phyloP scores from a whole-genome alignment of 257 asterid species.

The Cynanchum wilfordii region DNA sequence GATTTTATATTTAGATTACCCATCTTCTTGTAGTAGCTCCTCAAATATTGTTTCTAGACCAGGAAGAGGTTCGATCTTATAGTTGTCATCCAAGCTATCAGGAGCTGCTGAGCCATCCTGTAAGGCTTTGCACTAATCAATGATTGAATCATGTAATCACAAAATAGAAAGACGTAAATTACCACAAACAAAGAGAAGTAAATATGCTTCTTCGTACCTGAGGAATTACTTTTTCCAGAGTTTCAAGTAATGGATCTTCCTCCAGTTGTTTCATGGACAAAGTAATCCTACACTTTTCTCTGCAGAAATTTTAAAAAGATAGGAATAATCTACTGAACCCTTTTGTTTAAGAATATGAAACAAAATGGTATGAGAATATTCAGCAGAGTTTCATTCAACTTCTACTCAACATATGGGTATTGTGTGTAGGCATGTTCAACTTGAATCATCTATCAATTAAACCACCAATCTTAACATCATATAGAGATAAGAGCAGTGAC shows the following conservation, averaged over 20 bases:
- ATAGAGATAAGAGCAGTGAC: background rate
- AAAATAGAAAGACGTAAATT: background rate
- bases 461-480: background rate
- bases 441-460: background rate
- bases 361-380: background rate
- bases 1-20: constrained; percentile 42
- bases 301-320: constrained; percentile 23
- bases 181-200: background rate
- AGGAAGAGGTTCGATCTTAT: constrained; percentile 76
- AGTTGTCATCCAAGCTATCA: constrained; percentile 25
- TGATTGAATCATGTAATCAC: constrained; percentile 8
- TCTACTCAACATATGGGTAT: background rate
- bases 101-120: constrained; percentile 49
- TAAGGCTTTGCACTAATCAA: constrained; percentile 10
- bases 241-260: constrained; percentile 91
- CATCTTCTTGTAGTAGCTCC: constrained; percentile 83
- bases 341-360: background rate
- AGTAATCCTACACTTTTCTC: constrained; percentile 66
- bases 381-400: background rate
- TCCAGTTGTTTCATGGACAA: constrained; percentile 87
- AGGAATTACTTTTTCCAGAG: constrained; percentile 89
- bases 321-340: background rate
- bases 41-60: constrained; percentile 72
- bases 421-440: background rate
- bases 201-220: constrained; percentile 42